Percentiles rank a stretch among this genome's conserved stretches.
Evolutionary conservation across 306 rosid species (phyloP).

Genomic region (Lupinus albus): DNA sequence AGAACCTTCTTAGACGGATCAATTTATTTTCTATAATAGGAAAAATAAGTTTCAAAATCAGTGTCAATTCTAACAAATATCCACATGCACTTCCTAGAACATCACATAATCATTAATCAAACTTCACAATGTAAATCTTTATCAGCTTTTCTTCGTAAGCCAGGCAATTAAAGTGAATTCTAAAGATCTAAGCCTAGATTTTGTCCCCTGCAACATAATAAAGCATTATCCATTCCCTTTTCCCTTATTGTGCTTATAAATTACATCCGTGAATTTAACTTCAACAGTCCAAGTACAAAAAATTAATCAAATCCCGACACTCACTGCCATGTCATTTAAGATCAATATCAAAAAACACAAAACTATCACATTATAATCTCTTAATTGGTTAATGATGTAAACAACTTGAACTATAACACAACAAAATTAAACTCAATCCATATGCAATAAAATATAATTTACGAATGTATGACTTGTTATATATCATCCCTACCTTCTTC

Average conservation of each 20-base stretch:
- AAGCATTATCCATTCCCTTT: neutral
- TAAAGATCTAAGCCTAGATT: neutral
- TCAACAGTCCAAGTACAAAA: too few species aligned
- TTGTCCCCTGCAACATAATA: neutral
- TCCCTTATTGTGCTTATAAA: too few species aligned
- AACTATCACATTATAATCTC: too few species aligned
- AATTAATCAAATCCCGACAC: too few species aligned
- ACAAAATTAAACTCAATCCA: too few species aligned
- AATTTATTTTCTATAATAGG: neutral
- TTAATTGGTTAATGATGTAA: too few species aligned
- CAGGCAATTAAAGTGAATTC: neutral
- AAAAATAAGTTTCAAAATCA: neutral
- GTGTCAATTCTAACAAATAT: neutral
- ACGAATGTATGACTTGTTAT: neutral
- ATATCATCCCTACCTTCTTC: conserved; percentile 54
- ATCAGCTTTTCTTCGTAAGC: neutral
- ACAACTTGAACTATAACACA: too few species aligned
- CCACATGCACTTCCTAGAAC: neutral
- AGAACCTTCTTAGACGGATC: neutral
- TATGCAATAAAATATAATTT: neutral
- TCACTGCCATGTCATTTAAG: too few species aligned
- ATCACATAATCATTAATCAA: neutral
- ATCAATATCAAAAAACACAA: too few species aligned
- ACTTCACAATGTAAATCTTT: neutral
- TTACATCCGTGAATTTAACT: too few species aligned